These are phyloP conservation scores for Biancaea sappan DNA, from an alignment of 306 rosid genomes.

Conservation along the genomic window DNA sequence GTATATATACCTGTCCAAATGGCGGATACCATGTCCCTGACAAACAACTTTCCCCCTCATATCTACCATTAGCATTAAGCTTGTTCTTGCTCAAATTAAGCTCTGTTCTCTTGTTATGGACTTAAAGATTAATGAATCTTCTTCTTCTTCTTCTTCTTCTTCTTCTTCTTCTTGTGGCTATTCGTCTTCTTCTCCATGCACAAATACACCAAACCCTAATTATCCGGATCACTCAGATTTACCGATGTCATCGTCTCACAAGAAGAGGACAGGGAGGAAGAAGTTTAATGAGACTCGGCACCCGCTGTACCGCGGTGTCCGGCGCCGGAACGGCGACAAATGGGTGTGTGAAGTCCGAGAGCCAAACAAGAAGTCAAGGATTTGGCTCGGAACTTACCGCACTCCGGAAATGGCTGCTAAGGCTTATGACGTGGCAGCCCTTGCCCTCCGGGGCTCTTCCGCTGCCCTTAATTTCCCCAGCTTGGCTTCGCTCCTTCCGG, in stretches of 20 bases:
- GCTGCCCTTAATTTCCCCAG: conserved; percentile 38
- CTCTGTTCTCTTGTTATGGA: neutral
- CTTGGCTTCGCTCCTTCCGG: conserved; percentile 31
- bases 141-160: no score
- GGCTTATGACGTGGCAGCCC: conserved; percentile 47
- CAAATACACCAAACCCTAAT: neutral
- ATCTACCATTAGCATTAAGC: no score
- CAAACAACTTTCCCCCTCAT: no score
- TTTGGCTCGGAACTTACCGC: conserved; percentile 43
- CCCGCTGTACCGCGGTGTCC: conserved; percentile 22
- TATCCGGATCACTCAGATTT: neutral
- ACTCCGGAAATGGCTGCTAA: conserved; percentile 48
- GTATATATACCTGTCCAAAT: neutral
- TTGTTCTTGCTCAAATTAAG: neutral
- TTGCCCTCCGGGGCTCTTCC: conserved; percentile 34
- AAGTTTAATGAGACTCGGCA: conserved; percentile 35
- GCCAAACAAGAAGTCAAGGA: conserved; percentile 34
- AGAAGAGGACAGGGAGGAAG: conserved; percentile 32
- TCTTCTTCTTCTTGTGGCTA: neutral
- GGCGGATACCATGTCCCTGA: neutral
- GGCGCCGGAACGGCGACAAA: conserved; percentile 13
- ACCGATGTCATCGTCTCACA: conserved; percentile 27
- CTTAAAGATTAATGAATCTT: neutral
- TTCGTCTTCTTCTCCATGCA: neutral
- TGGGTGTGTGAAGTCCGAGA: conserved; percentile 45